phyloP scores from a whole-genome alignment of 306 rosid species.

The Dalbergia cochinchinensis region DNA sequence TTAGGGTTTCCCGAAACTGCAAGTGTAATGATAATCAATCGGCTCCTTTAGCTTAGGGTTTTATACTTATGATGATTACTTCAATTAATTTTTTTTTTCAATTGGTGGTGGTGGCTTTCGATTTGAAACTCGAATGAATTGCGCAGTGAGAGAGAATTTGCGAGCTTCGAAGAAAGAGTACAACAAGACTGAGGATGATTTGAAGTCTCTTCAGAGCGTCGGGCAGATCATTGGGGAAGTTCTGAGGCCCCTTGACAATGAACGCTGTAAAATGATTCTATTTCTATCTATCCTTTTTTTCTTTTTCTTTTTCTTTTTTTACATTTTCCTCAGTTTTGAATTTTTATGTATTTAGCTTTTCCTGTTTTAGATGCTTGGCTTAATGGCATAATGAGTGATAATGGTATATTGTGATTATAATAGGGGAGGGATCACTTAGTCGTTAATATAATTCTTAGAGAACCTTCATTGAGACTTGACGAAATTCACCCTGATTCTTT shows the following conservation, averaged over 20 bases:
- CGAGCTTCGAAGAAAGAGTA: conserved; percentile 84
- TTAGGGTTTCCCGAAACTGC: conserved; percentile 8
- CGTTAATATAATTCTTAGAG: no score
- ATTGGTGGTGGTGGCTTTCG: conserved; percentile 21
- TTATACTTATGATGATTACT: neutral
- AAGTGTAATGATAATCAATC: neutral
- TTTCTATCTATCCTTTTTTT: conserved; percentile 30
- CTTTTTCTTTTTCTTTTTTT: no score
- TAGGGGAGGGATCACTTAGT: neutral
- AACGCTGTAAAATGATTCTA: conserved; percentile 65
- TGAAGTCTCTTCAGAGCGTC: conserved; percentile 96
- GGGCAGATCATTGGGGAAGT: conserved; percentile 99
- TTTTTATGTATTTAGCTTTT: neutral
- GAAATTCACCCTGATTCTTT: no score
- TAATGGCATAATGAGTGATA: neutral
- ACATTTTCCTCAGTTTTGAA: neutral
- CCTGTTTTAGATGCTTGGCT: neutral
- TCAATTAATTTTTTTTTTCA: neutral
- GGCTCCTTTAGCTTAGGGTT: conserved; percentile 1
- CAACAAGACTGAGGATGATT: conserved; percentile 93
- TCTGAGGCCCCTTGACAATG: conserved; percentile 95
- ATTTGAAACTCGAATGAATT: conserved; percentile 28
- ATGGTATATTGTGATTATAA: neutral
- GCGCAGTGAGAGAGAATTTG: conserved; percentile 81
- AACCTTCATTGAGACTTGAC: no score